Evolutionary conservation across 768 basidiomycete genomes (phyloP).

Genomic region (Collybiopsis luxurians): DNA sequence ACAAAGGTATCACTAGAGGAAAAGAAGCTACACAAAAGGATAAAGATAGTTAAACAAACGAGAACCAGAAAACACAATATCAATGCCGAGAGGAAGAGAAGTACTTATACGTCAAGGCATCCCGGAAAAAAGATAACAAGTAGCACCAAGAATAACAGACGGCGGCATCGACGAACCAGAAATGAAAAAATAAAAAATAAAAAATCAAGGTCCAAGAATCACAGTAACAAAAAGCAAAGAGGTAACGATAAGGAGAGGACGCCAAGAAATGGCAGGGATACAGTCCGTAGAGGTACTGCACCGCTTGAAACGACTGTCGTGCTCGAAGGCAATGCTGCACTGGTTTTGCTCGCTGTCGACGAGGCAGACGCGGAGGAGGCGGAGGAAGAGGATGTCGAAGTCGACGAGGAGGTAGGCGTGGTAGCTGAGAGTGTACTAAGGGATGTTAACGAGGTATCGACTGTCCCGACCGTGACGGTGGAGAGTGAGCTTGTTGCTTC

Average conservation of each 20-base stretch:
- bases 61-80: too few relatives aligned
- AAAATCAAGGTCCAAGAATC: background rate
- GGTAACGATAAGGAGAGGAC: background rate
- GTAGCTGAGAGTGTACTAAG: constrained; percentile 1
- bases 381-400: constrained; percentile 11
- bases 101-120: too few relatives aligned
- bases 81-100: too few relatives aligned
- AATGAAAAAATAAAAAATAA: too few relatives aligned
- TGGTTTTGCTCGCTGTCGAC: constrained; percentile 75
- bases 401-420: background rate
- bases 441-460: constrained; percentile 1
- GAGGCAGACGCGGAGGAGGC: constrained; percentile 93
- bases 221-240: background rate
- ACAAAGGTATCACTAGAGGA: too few relatives aligned
- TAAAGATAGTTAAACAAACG: too few relatives aligned
- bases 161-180: too few relatives aligned
- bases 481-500: background rate
- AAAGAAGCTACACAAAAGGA: too few relatives aligned
- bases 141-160: too few relatives aligned
- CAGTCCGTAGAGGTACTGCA: background rate
- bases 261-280: background rate
- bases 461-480: constrained; percentile 11
- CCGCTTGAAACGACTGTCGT: background rate
- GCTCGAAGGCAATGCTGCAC: background rate
- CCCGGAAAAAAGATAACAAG: too few relatives aligned